Base-by-base conservation (phyloP, 495 filamentous ascomycete genomes). In the Podospora sp. region DNA sequence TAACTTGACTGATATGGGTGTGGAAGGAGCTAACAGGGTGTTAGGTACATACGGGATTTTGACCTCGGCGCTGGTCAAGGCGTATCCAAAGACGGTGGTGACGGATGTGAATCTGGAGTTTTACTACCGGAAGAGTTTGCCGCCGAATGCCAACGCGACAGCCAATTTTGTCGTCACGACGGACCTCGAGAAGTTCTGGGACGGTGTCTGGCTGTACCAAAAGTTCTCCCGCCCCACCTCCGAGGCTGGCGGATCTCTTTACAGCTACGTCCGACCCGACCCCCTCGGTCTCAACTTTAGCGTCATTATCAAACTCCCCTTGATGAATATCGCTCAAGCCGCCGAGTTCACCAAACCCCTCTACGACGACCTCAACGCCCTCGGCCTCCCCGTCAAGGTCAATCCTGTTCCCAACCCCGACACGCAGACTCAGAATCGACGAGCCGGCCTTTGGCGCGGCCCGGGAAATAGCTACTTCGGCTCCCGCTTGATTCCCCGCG, bases 21-120 rank as follows among this genome's bases (percentile, higher is more conserved):
- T 29, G 0, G 53, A 11, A 26, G 25, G 18, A 29, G 33, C 69
- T 74, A 40, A 72, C 64, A n/a, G 33, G 6, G 11, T n/a, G n/a
- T 29, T 40, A 78, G 83, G 82, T 7, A 86, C 85, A 2, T 88
- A 83, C 50, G 87, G 84, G 1, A 77, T 87, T 6, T 82, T 89
- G 18, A 79, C 77, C 25, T 85, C 82, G 0, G 74, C 78, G 53
- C 76, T 81, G 33, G 71, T 80, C 22, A 84, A 83, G 64, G 81
- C 77, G 18, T 70, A 76, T 29, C 77, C 77, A 24, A 69, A 69
- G 14, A 59, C 77, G 12, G 66, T 46, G 1, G 49, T 85, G 58
- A 70, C 74, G 11, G 65, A 68, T 6, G 57, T 72, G 18, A 40
- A 68, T 2, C 56, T 77, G 11, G 61, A 18, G 18, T 71, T 79